A percentile compares a stretch with the other conserved stretches of the same genome.
These are phyloP conservation scores for Ceratobasidium sp. DNA, from an alignment of 1,284 basidiomycete species.

Conservation along the genomic window DNA sequence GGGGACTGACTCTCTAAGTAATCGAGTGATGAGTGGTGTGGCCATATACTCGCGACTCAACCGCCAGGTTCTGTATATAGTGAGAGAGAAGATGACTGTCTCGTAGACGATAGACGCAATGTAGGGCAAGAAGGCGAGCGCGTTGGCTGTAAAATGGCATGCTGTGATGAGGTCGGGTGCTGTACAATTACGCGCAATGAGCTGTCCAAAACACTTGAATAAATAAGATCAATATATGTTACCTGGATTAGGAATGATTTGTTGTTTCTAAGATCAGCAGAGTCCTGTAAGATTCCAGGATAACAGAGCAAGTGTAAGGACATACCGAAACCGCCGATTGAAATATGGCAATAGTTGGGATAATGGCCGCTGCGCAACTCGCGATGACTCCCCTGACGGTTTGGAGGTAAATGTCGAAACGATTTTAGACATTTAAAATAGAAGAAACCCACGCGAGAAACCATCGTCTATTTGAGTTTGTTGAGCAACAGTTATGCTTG, in stretches of 20 bases:
- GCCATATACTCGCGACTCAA: constrained; percentile 1
- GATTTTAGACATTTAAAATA: no score
- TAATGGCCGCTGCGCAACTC: not conserved
- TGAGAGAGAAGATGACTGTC: constrained; percentile 12
- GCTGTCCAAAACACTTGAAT: not conserved
- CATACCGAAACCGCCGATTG: constrained; percentile 2
- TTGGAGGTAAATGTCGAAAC: not conserved
- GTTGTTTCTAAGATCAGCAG: not conserved
- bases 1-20: constrained; percentile 12
- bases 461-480: not conserved
- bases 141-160: constrained; percentile 12
- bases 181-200: not conserved
- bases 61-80: constrained; percentile 18
- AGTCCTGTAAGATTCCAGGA: not conserved
- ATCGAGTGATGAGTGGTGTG: constrained; percentile 12
- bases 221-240: not conserved
- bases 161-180: constrained; percentile 24
- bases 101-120: constrained; percentile 19
- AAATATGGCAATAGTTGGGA: constrained; percentile 1
- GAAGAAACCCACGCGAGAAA: constrained; percentile 3
- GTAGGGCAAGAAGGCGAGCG: constrained; percentile 4
- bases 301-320: not conserved
- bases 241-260: constrained; percentile 13
- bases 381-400: not conserved
- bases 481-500: no score